phyloP scores from a whole-genome alignment of 208 protist species.

The Blastocrithidia nonstop region DNA sequence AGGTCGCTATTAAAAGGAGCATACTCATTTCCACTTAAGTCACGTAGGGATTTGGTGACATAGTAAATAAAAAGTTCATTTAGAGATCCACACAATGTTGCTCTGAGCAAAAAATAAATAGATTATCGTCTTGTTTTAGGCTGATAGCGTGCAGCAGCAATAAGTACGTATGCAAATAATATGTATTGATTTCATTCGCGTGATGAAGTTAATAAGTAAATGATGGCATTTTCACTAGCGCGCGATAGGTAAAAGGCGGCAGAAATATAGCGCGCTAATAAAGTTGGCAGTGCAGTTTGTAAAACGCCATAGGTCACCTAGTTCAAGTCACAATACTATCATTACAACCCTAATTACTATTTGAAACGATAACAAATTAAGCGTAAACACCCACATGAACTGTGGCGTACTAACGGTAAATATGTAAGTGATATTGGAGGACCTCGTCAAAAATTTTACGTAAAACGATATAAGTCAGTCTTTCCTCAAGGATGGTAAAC shows the following conservation, averaged over 20 bases:
- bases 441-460: constrained; percentile 78
- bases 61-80: constrained; percentile 67
- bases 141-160: constrained; percentile 53
- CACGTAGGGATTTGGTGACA: constrained; percentile 62
- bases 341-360: constrained; percentile 80
- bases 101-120: constrained; percentile 37
- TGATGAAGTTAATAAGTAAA: constrained; percentile 74
- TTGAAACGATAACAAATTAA: constrained; percentile 54
- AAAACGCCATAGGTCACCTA: constrained; percentile 70
- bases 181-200: constrained; percentile 86
- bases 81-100: constrained; percentile 34
- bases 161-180: constrained; percentile 70
- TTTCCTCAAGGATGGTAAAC: constrained; percentile 77
- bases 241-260: constrained; percentile 31
- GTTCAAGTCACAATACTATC: constrained; percentile 75
- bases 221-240: constrained; percentile 63
- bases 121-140: constrained; percentile 71
- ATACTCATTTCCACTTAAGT: constrained; percentile 50
- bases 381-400: constrained; percentile 53
- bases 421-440: constrained; percentile 76
- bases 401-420: constrained; percentile 75
- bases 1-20: constrained; percentile 58
- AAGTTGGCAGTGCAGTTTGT: constrained; percentile 19
- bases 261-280: constrained; percentile 39
- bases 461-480: constrained; percentile 75